These are phyloP conservation scores for Carpinus viminea DNA, from an alignment of 306 rosid genomes.

Conservation along the genomic window DNA sequence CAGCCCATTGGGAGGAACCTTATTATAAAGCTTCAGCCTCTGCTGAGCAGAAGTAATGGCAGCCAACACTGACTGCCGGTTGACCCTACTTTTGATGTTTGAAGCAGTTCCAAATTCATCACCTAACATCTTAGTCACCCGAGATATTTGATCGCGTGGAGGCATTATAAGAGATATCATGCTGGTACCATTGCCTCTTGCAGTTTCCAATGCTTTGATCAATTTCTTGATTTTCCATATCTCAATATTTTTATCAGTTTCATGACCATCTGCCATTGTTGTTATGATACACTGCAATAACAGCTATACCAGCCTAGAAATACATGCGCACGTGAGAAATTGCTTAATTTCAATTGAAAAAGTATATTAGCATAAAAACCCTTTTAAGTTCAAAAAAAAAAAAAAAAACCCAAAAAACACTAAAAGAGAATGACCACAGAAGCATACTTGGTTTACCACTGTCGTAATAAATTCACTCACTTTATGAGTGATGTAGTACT, in stretches of 20 bases:
- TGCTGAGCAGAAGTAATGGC: constrained; percentile 20
- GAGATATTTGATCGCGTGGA: constrained; percentile 13
- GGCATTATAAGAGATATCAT: constrained; percentile 18
- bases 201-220: constrained; percentile 15
- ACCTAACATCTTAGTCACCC: constrained; percentile 13
- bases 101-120: constrained; percentile 16
- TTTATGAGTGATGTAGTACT: not conserved
- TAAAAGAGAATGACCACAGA: not conserved
- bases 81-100: constrained; percentile 16
- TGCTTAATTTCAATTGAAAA: not conserved
- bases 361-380: not conserved
- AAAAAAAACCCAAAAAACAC: not conserved
- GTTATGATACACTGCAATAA: not conserved
- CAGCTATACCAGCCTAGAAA: not conserved
- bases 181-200: constrained; percentile 17
- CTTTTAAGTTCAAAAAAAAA: not conserved
- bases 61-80: constrained; percentile 11
- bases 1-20: constrained; percentile 15
- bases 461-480: not conserved
- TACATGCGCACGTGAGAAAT: not conserved
- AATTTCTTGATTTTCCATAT: constrained; percentile 14
- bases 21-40: constrained; percentile 13
- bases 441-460: not conserved
- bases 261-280: constrained; percentile 14
- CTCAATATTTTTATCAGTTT: constrained; percentile 12